Conservation (phyloP, 2,329 filamentous ascomycete species). For the Clonostachys byssicola region DNA sequence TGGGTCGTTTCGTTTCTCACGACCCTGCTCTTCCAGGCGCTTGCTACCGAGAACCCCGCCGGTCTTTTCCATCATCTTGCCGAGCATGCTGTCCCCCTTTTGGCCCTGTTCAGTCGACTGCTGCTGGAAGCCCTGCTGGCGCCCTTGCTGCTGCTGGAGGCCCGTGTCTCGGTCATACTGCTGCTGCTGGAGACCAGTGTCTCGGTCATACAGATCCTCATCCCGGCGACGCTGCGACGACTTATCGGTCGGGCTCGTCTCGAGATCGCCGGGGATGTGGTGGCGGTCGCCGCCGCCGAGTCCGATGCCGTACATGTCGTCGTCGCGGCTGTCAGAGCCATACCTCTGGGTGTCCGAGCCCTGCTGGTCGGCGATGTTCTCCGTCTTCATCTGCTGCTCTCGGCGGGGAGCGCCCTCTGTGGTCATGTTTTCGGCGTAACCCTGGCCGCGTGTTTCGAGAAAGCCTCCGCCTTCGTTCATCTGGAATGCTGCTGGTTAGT, state of each 20-base stretch:
- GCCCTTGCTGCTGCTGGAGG: slow-evolving; percentile 1
- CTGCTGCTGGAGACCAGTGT: background rate
- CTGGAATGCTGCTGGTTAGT: no score
- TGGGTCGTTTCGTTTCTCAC: slow-evolving; percentile 36
- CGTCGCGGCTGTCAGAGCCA: no score
- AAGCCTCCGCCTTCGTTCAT: no score
- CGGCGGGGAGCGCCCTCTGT: background rate
- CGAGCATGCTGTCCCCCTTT: slow-evolving; percentile 39
- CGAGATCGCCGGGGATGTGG: background rate
- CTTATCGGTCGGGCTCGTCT: no score
- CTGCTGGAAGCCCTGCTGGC: background rate
- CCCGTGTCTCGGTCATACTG: background rate
- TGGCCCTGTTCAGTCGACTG: slow-evolving; percentile 7
- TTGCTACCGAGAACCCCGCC: slow-evolving; percentile 43
- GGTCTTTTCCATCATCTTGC: slow-evolving; percentile 56
- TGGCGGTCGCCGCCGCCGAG: background rate
- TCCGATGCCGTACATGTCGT: background rate
- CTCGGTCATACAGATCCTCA: background rate
- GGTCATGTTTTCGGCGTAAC: background rate
- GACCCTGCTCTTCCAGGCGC: slow-evolving; percentile 41
- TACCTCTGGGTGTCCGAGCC: slow-evolving; percentile 3
- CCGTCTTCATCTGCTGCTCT: background rate
- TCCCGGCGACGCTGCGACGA: no score
- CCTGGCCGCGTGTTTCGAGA: no score
- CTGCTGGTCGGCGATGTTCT: slow-evolving; percentile 9